Base-by-base conservation (phyloP, 106 monocot species). In the Phalaenopsis aphrodite region DNA sequence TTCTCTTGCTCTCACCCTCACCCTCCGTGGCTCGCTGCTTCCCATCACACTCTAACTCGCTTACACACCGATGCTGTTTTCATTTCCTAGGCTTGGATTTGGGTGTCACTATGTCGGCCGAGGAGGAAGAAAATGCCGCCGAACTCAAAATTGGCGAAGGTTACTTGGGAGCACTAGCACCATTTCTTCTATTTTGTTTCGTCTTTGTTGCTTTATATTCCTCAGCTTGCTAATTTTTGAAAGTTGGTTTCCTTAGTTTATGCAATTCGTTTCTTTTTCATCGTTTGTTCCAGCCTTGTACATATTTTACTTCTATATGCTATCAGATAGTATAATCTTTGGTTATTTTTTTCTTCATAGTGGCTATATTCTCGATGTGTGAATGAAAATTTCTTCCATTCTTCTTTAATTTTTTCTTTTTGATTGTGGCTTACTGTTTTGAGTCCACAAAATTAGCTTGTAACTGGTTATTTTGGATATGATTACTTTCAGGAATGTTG, bases 111-210 rank as follows among this genome's bases (percentile, higher is more conserved):
- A 95, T 95, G 95, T 95, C 95, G 4, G 89, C 79, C 36, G 95
- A 95, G 75, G 95, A 95, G 78, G 95, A 95, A 84, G 95, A 95
- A 85, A 95, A 95, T 69, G 95, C 95, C 0, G 90, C 92, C 0
- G 95, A 95, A 72, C 93, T 95, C 49, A 95, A 95, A 83, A 95
- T 95, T 78, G 93, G 89, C 4, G 89, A 95, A 45, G 91, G 92
- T 95, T 38, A 43, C 80, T 42, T 68, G 37, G 12, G 15, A 38
- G 23, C 38, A 39, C 41, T 41, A 39, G 42, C 43, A 74, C 37
- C 74, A 74, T 18, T 14, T 69, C 4, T 69, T 69, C 39, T 3
- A 23, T 69, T 36, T 23, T 69, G 10, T 39, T 19, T 61, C 21
- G 21, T 21, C 21, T 69, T 69, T 69, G 39, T 69, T 69, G 39